These are phyloP conservation scores for Auricularia sp. DNA, from an alignment of 768 basidiomycete species.

Conservation along the genomic window DNA sequence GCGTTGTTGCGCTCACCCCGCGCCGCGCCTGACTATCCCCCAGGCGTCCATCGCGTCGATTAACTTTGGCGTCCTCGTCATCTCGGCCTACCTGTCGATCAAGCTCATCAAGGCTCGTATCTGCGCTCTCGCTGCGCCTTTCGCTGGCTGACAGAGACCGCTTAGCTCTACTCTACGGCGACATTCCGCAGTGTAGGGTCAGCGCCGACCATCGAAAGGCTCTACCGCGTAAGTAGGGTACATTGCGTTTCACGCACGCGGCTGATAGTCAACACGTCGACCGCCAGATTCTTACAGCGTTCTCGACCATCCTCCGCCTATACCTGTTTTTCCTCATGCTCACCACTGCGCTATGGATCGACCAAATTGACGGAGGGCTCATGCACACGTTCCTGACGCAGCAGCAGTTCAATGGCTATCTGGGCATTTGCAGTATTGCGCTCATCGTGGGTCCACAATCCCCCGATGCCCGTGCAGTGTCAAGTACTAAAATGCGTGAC, in stretches of 20 bases:
- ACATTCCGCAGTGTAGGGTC: constrained; percentile 40
- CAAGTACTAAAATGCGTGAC: neutral
- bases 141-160: constrained; percentile 33
- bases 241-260: neutral
- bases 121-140: neutral
- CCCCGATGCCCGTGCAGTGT: neutral
- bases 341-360: constrained; percentile 38
- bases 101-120: neutral
- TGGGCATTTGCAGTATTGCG: constrained; percentile 1
- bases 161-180: neutral
- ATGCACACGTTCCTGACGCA: neutral
- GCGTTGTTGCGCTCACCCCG: neutral
- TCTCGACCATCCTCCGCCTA: constrained; percentile 39
- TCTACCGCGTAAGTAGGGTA: constrained; percentile 33
- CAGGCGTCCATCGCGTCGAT: constrained; percentile 43
- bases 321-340: constrained; percentile 39
- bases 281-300: constrained; percentile 34
- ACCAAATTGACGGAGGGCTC: constrained; percentile 18
- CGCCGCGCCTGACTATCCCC: constrained; percentile 18
- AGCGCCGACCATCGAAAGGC: constrained; percentile 29
- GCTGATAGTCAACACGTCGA: neutral
- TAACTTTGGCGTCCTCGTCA: constrained; percentile 31
- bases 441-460: neutral
- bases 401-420: neutral
- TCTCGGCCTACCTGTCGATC: constrained; percentile 17